Percentiles rank a stretch among this genome's conserved stretches.
phyloP scores from a whole-genome alignment of 1,284 basidiomycete genomes.

The Ceratobasidium theobromae region DNA sequence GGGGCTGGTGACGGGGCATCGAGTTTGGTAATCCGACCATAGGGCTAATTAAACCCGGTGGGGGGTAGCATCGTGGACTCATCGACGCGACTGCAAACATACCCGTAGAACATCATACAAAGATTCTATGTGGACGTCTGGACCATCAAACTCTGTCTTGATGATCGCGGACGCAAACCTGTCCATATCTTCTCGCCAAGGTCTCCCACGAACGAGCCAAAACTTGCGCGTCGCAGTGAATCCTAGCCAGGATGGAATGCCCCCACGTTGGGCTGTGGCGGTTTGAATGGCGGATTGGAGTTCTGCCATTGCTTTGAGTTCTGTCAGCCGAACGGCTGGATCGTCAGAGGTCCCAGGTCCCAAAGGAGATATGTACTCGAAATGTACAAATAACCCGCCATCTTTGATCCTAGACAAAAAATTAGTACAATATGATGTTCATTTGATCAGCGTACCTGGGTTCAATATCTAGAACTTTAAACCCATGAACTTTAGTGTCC shows the following conservation, averaged over 20 bases:
- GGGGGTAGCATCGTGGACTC: slow-evolving; percentile 1
- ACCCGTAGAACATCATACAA: slow-evolving; percentile 72
- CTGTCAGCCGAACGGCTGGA: slow-evolving; percentile 45
- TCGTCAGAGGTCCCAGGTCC: slow-evolving; percentile 37
- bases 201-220: slow-evolving; percentile 80
- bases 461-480: slow-evolving; percentile 59
- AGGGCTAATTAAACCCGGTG: slow-evolving; percentile 61
- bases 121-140: slow-evolving; percentile 77
- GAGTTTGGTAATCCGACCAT: slow-evolving; percentile 76
- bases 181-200: slow-evolving; percentile 89
- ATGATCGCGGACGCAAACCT: slow-evolving; percentile 74
- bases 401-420: slow-evolving; percentile 56
- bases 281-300: slow-evolving; percentile 55
- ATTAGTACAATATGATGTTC: neutral
- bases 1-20: slow-evolving; percentile 62
- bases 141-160: slow-evolving; percentile 82
- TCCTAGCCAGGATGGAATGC: slow-evolving; percentile 65
- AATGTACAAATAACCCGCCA: slow-evolving; percentile 84
- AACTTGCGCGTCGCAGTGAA: slow-evolving; percentile 54
- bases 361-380: slow-evolving; percentile 57
- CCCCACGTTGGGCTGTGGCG: slow-evolving; percentile 51
- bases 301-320: slow-evolving; percentile 42
- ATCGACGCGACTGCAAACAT: slow-evolving; percentile 40
- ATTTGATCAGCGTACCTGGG: slow-evolving; percentile 39
- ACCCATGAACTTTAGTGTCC: slow-evolving; percentile 53